Base-by-base conservation (phyloP, 2,329 filamentous ascomycete genomes). In the Neonectria hederae region DNA sequence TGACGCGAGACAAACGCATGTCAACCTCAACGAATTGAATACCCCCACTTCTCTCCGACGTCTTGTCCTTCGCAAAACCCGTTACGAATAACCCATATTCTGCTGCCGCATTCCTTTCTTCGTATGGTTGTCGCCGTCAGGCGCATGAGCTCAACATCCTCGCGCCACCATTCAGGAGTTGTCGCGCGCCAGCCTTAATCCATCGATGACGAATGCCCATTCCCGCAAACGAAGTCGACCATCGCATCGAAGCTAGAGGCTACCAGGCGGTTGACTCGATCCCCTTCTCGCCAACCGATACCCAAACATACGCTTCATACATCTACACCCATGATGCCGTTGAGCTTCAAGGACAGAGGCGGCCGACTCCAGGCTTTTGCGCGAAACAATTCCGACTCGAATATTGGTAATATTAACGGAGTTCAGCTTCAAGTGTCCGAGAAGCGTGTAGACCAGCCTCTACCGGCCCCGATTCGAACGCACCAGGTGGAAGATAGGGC, bases 401-500 rank as follows among this genome's bases (percentile, higher is more conserved):
- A 69, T 28, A 65, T 53, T 53, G 67, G 66, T 54, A 61, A 66
- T 48, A 65, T 62, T 42, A 67, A 68, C 30, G 65, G 61, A 28
- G 49, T 60, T 40, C 64, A 72, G 43, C 26, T 70, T 62, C 72
- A 70, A 46, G 57, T 62, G 21, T 66, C 60, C 19, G 59, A 60
- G 19, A 72, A 66, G 58, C 67, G 69, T 24, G 54, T 66, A 43
- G 73, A 72, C 46, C 67, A 67, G 22, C 62, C 65, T 13, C 65
- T 63, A 11, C 61, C 54, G 6, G 19, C 62, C 40, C 64, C 64
- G 22, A 69, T 59, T 24, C 69, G 68, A n/a, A 68, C 67, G 28
- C 72, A 74, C 21, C 76, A 76, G 32, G 73, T 76, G 40, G 76
- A 80, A 57, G 72, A 77, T 46, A 75, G 76, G 62, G 71, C 81